Base-by-base conservation (phyloP, 805 yeast genomes). In the Candida namnaoensis region DNA sequence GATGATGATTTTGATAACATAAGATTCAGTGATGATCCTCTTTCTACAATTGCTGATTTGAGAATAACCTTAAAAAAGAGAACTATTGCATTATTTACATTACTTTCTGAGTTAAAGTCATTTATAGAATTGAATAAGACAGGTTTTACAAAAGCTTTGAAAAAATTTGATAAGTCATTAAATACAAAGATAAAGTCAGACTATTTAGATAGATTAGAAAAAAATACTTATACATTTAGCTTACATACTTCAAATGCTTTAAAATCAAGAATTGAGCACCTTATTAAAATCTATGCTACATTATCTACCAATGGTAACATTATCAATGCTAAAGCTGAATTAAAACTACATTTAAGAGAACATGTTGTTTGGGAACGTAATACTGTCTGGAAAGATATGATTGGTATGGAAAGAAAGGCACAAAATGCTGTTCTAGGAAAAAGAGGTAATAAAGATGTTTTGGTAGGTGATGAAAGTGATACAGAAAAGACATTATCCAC, bases 321-420 rank as follows among this genome's bases (percentile, higher is more conserved):
- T 13, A 62, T 54, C 5, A 56, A 53, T 36, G 84, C 90, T 1
- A 66, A 65, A 41, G 53, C 57, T 35, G 84, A 78, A 52, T 62
- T 81, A 46, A 75, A 77, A 42, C 70, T 80, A 2, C 77, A 72
- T 46, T 64, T 91, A 47, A 74, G 96, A 45, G 97, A 91, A 53
- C 95, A 88, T 58, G 85, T 90, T 38, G 96, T 90, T 15, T 91
- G 96, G 95, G 97, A 90, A 63, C 76, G 98, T 62, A 86, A 86
- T 57, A 90, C 96, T 0, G 95, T 88, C 15, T 90, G 98, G 98
- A 80, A 93, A 53, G 96, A 90, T 58, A 80, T 91, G 82, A 75
- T 90, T 48, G 91, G 93, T 7, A 64, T 90, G 53, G 95, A 87
- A 55, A 69, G 91, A 44, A 81, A 86, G 47, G 68, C 84, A 1